A percentile compares a stretch with the other conserved stretches of the same genome.
Evolutionary conservation across 2,329 filamentous ascomycete species (phyloP).

Genomic region (Penicillium oxalicum): DNA sequence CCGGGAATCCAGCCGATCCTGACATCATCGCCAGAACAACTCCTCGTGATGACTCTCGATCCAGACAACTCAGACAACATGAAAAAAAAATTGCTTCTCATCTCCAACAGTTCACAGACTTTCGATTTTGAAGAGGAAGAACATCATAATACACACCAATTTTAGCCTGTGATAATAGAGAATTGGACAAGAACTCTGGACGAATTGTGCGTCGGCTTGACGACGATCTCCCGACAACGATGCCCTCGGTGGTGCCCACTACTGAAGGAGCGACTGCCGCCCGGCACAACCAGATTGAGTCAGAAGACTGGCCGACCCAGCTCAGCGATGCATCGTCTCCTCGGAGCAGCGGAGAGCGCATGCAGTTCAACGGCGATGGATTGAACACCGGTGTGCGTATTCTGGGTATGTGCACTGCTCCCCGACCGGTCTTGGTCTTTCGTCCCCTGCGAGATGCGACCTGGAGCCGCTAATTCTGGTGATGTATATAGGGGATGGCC

Average conservation of each 20-base stretch:
- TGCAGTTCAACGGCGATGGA: slow-evolving; percentile 4
- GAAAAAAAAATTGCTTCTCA: too few relatives aligned
- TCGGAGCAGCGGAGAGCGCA: not conserved
- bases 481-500: slow-evolving; percentile 14
- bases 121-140: too few relatives aligned
- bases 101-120: too few relatives aligned
- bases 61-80: too few relatives aligned
- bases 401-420: not conserved
- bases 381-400: slow-evolving; percentile 5
- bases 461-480: not conserved
- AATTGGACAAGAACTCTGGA: too few relatives aligned
- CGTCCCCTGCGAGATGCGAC: not conserved
- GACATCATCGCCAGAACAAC: slow-evolving; percentile 4
- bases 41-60: not conserved
- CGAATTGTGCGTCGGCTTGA: not conserved
- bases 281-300: not conserved
- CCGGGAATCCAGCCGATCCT: slow-evolving; percentile 2
- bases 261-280: not conserved
- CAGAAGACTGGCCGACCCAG: not conserved
- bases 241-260: not conserved
- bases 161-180: not conserved
- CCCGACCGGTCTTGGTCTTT: too few relatives aligned
- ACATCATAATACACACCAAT: not conserved
- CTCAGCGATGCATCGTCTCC: not conserved
- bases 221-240: slow-evolving; percentile 3